Conservation (phyloP, 495 filamentous ascomycete species). For the Podospora pseudocomata region DNA sequence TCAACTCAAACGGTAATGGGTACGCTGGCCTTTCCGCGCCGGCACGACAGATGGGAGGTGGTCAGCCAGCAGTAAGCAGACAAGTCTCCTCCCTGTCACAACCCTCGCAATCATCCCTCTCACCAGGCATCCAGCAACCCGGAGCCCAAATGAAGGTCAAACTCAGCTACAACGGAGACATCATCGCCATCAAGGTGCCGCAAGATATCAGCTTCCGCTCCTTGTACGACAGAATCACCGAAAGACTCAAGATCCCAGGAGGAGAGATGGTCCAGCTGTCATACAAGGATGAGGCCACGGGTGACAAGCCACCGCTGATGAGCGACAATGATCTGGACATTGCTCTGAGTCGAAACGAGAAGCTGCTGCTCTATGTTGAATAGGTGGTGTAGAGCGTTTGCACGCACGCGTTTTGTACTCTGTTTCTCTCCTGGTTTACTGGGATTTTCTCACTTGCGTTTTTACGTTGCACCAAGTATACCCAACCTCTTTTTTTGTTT, state of each 20-base stretch:
- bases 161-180: conserved; percentile 84
- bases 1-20: conserved; percentile 54
- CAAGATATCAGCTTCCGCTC: conserved; percentile 71
- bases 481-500: conserved; percentile 12
- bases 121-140: conserved; percentile 43
- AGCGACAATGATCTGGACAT: conserved; percentile 76
- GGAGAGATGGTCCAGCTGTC: conserved; percentile 68
- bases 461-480: conserved; percentile 6
- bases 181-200: conserved; percentile 86
- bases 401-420: background rate
- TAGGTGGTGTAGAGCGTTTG: conserved; percentile 18
- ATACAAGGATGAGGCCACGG: conserved; percentile 83
- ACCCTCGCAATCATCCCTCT: conserved; percentile 56
- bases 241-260: conserved; percentile 64
- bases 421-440: background rate
- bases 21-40: conserved; percentile 53
- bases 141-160: conserved; percentile 77
- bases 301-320: conserved; percentile 66
- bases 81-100: conserved; percentile 73
- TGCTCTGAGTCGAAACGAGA: conserved; percentile 78
- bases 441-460: background rate
- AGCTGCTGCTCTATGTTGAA: conserved; percentile 76
- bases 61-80: conserved; percentile 59
- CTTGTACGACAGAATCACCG: conserved; percentile 75
- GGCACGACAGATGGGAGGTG: conserved; percentile 54